These are phyloP conservation scores for Alternaria triticimaculans DNA, from an alignment of 2,329 filamentous ascomycete species.

Conservation along the genomic window DNA sequence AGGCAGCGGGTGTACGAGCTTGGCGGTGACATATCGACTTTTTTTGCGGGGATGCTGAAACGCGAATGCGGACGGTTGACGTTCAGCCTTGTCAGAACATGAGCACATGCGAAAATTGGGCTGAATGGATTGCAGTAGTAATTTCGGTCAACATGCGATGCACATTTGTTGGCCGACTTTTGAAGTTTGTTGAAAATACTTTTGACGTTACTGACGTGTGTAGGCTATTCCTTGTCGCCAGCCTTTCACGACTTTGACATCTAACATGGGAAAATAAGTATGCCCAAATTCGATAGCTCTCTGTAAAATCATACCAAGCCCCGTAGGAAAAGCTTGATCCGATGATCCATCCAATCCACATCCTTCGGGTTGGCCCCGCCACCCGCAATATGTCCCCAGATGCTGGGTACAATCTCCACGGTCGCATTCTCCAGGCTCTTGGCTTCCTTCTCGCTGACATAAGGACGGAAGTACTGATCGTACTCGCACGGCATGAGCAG, in stretches of 20 bases:
- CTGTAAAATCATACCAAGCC: neutral
- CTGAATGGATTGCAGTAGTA: neutral
- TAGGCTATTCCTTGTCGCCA: neutral
- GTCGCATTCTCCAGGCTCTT: conserved; percentile 41
- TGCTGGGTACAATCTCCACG: conserved; percentile 44
- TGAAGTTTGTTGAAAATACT: neutral
- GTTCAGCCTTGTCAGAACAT: neutral
- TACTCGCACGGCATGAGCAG: conserved; percentile 51
- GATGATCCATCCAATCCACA: conserved; percentile 27
- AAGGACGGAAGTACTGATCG: conserved; percentile 52
- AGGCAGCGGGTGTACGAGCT: conserved; percentile 25
- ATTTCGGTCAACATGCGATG: neutral
- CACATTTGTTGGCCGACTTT: neutral
- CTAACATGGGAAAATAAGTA: neutral
- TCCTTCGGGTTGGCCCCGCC: conserved; percentile 47
- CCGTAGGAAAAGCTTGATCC: conserved; percentile 18
- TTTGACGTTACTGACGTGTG: neutral
- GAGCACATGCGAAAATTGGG: neutral
- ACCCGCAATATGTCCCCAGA: conserved; percentile 53
- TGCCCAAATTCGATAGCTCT: neutral
- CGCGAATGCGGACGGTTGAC: neutral
- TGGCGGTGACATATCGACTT: conserved; percentile 32
- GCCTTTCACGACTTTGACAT: neutral
- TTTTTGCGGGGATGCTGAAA: conserved; percentile 15
- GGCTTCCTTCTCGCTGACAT: conserved; percentile 49